Conservation (phyloP, 139 green algal genomes). For the Spirogloea muscicola region DNA sequence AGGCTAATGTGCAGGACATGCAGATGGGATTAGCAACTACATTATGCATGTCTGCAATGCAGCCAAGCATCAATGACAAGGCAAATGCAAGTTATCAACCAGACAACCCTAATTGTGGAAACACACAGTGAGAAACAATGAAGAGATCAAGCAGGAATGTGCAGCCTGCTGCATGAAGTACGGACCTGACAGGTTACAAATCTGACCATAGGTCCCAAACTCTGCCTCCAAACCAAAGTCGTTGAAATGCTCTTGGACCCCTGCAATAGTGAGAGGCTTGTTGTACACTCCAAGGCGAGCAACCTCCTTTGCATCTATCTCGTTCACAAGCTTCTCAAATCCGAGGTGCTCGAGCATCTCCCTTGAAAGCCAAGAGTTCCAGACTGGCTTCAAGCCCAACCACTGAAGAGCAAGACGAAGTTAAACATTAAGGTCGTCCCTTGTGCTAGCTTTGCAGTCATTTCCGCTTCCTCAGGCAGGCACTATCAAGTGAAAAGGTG, state of each 20-base stretch:
- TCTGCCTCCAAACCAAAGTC: conserved; percentile 79
- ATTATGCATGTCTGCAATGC: too few relatives aligned
- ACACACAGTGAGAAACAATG: too few relatives aligned
- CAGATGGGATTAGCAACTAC: too few relatives aligned
- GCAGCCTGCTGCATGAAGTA: too few relatives aligned
- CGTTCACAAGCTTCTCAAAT: conserved; percentile 39
- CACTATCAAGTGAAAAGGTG: too few relatives aligned
- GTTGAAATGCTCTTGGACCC: conserved; percentile 79
- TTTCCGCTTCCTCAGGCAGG: conserved; percentile 51
- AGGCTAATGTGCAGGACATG: too few relatives aligned
- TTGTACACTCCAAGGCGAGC: conserved; percentile 65
- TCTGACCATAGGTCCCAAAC: conserved; percentile 55
- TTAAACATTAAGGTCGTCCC: not conserved
- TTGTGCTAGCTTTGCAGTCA: conserved; percentile 54
- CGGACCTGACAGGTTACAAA: conserved; percentile 49
- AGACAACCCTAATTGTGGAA: too few relatives aligned
- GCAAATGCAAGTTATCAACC: too few relatives aligned
- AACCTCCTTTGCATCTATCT: conserved; percentile 56
- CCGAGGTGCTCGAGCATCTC: conserved; percentile 41
- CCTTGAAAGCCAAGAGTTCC: conserved; percentile 40
- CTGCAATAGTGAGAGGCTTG: conserved; percentile 66
- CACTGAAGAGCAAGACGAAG: conserved; percentile 19
- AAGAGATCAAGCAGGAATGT: too few relatives aligned
- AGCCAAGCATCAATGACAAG: too few relatives aligned
- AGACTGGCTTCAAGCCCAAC: conserved; percentile 16